These are phyloP conservation scores for Sporothrix mexicana DNA, from an alignment of 2,329 filamentous ascomycete species.

Conservation along the genomic window DNA sequence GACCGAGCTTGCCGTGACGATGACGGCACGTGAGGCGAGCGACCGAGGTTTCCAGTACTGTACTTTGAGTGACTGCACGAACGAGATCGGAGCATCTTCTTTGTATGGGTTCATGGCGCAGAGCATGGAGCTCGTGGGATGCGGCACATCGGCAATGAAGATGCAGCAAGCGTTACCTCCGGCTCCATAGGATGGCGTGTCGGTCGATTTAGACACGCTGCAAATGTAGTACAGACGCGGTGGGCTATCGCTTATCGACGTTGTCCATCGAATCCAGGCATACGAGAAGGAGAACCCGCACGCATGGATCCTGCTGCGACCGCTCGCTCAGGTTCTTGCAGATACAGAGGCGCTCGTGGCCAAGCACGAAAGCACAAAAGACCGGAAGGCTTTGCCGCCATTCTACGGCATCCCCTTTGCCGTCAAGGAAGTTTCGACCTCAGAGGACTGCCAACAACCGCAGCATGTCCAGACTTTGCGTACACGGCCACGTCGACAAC, in stretches of 20 bases:
- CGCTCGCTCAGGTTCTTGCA: constrained; percentile 48
- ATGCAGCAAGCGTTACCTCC: constrained; percentile 32
- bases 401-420: constrained; percentile 63
- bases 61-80: constrained; percentile 55
- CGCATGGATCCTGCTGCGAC: constrained; percentile 57
- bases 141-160: constrained; percentile 30
- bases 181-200: constrained; percentile 17
- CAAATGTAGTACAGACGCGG: constrained; percentile 30
- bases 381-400: constrained; percentile 47
- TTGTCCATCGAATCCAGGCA: constrained; percentile 50
- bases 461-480: constrained; percentile 56
- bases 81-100: constrained; percentile 55
- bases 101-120: constrained; percentile 56
- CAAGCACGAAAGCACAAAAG: constrained; percentile 46
- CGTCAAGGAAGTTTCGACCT: constrained; percentile 64
- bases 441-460: constrained; percentile 56
- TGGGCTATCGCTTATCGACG: constrained; percentile 28
- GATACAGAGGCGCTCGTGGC: constrained; percentile 50
- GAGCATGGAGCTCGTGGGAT: constrained; percentile 49
- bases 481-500: constrained; percentile 55
- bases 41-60: constrained; percentile 68
- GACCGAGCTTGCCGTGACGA: constrained; percentile 63
- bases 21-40: constrained; percentile 61
- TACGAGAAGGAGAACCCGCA: constrained; percentile 55
- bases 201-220: constrained; percentile 32